Base-by-base conservation (phyloP, 2,329 filamentous ascomycete species). In the Pseudogymnoascus sp. region DNA sequence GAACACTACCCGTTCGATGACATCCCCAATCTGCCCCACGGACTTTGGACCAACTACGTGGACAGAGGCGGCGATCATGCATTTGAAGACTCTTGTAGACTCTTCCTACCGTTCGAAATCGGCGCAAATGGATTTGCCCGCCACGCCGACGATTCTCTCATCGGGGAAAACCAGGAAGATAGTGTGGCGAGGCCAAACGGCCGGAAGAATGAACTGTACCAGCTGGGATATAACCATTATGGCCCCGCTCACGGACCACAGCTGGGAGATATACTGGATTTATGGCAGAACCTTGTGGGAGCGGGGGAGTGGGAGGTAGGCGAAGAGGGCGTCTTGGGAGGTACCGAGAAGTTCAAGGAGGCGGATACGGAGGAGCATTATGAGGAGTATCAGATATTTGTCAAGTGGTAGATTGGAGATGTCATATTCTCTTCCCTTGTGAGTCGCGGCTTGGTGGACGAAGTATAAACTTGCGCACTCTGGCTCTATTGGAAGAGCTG, bases 191-290 rank as follows among this genome's bases (percentile, higher is more conserved):
- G 19, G 19, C 19, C 31, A 50, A 65, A 7, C 59, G 63, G 14
- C 19, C 24, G 60, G 40, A 61, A 61, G 37, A 62, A 64, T 59
- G 62, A 63, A 19, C 31, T 69, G 22, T 68, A 68, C 61, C 64
- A 66, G 62, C 59, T 61, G 16, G 66, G 66, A 33, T 69, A 67
- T 46, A 50, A 50, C 31, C 67, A 63, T 35, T 69, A 67, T 60
- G 61, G 63, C 31, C 43, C 22, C 16, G 26, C 40, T 11, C 66
- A 68, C 53, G 66, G 63, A 56, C 60, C 62, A 35, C 65, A 65
- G 61, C 66, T 70, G 56, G 67, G 66, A 33, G 68, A 66, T 43
- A 77, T 28, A 2, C 26, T 28, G 26, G 26, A 28, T 28, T 28
- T 28, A 28, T 28, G 26, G 26, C 26, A 28, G 26, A 28, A 28